Evolutionary conservation across 164 flowering plant species (phyloP), one percentile per base, ranked within the genome.

Genomic region (Kalanchoe fedtschenkoi): DNA sequence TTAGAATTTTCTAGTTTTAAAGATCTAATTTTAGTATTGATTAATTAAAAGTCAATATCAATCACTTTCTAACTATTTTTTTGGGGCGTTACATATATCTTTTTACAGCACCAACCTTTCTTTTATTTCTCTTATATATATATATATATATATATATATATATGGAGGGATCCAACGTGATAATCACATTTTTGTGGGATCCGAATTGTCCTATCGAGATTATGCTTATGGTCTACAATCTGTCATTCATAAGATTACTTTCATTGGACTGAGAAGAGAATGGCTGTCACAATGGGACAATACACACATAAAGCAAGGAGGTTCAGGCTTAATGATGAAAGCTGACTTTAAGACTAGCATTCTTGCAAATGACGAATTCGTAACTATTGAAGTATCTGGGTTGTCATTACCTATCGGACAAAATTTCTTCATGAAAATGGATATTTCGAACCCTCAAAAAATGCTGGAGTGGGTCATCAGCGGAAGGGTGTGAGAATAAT

Each of bases 151-250:
- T n/a, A n/a, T n/a, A n/a, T n/a, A n/a, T n/a, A n/a, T n/a, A n/a
- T 58, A n/a, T 16, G 68, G 79, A 3, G 53, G 47, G 2, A 21
- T 65, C 22, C 41, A 58, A 16, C 33, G 16, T 1, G 69, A 74
- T 4, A 47, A 74, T 34, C 67, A 55, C 11, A 35, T 77, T 16
- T 28, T 29, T 7, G 44, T 87, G n/a, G 62, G 68, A 44, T 84
- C 91, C 6, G 54, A 72, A 21, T 88, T 90, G 22, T 39, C 68
- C 44, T 79, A 86, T 53, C 78, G 82, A 22, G 68, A 30, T 10
- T 90, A 69, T 73, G 90, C 95, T 15, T 4, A 75, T 64, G 62
- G 62, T 26, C 72, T 75, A 65, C 77, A 70, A 22, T 84, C 82
- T 90, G 44, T 78, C 21, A 64, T 87, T 9, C 65, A 71, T 16